Evolutionary conservation across 345 rosid species (phyloP), one percentile per base, ranked within the genome.

Genomic region (Euphorbia peplus): DNA sequence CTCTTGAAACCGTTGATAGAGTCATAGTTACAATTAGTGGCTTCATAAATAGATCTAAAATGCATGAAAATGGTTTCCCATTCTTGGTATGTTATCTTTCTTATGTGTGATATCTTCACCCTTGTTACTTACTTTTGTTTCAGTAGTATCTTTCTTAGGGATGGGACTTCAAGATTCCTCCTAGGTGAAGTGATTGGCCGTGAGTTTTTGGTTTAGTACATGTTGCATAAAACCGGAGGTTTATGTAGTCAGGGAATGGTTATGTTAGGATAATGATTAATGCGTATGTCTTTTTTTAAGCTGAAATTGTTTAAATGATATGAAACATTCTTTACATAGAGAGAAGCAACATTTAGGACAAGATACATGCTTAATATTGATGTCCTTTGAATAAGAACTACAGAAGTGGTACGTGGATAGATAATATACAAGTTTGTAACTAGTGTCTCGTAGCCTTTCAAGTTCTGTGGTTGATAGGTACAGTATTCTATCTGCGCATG

Each of bases 1-100:
- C 79, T 55, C 76, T 84, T 46, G 82, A 81, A 72, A 74, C 88
- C 16, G 68, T 16, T 2, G 88, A 88, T 78, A 87, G 88, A 68
- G 69, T 79, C 69, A 74, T 60, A 2, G 18, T 84, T 56, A 68
- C 53, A 16, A 9, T 88, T 42, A 63, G 71, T 44, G 83, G 88
- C 60, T 18, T 80, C 30, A 76, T 87, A 66, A 79, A 82, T 64
- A 59, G 68, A 44, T 74, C 74, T 54, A 81, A 73, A 47, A 64
- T 85, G 0, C 77, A 16, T 52, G 71, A 76, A 70, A 85, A 82
- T 66, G 92, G 88, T 50, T 83, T 85, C 55, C 56, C 89, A 19
- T 21, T 48, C 15, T 28, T 78, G 86, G 90, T 82, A 66, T 41
- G 1, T 63, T 3, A 8, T 59, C 29, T 5, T 63, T 11, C 11